Percentiles rank a stretch among this genome's conserved stretches.
phyloP scores from a whole-genome alignment of 306 rosid species.

The Leucaena leucocephala region DNA sequence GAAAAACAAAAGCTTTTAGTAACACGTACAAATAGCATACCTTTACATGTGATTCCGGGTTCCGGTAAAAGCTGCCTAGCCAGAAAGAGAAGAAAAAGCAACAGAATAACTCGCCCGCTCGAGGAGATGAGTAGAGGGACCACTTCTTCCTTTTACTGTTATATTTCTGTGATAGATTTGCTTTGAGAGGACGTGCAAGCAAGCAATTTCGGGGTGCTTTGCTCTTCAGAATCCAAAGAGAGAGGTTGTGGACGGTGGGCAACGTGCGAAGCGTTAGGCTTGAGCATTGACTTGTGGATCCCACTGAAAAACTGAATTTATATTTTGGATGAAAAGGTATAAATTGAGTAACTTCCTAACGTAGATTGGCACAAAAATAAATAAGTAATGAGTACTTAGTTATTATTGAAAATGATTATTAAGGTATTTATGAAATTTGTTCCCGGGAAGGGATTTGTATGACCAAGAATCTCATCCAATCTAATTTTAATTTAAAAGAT shows the following conservation, averaged over 20 bases:
- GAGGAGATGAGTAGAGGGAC: constrained; percentile 26
- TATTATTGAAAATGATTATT: neutral
- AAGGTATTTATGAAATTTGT: neutral
- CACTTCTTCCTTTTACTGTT: constrained; percentile 18
- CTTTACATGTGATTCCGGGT: constrained; percentile 25
- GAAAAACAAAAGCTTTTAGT: neutral
- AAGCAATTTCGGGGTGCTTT: constrained; percentile 50
- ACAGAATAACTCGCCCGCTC: constrained; percentile 10
- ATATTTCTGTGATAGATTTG: constrained; percentile 2
- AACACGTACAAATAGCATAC: constrained; percentile 35
- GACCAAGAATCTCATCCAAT: neutral
- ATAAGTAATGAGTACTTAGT: neutral
- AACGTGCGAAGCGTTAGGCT: constrained; percentile 8
- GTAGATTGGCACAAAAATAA: neutral
- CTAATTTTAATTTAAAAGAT: neutral
- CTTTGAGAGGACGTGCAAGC: constrained; percentile 42
- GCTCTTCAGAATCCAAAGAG: constrained; percentile 38
- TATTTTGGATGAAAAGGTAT: neutral
- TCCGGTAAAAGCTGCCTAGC: constrained; percentile 32
- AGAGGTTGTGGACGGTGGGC: neutral
- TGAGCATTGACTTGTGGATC: constrained; percentile 23
- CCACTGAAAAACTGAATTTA: constrained; percentile 30
- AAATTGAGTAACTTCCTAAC: neutral
- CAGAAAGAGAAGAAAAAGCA: constrained; percentile 48
- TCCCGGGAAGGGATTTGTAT: neutral